Evolutionary conservation across 2,329 filamentous ascomycete species (phyloP), one percentile per base, ranked within the genome.

Genomic region (Sclerotinia borealis): DNA sequence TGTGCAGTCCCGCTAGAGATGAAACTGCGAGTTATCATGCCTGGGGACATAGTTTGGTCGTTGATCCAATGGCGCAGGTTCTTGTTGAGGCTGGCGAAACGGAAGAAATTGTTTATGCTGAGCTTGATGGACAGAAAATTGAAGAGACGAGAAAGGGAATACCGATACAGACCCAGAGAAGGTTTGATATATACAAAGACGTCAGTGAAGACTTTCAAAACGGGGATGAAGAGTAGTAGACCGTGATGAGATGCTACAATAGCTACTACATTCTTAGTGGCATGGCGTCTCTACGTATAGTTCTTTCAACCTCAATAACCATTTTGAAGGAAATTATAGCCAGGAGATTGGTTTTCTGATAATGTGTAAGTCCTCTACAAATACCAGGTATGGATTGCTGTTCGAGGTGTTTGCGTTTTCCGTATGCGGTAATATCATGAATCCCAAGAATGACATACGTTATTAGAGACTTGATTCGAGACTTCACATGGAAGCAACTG

Each of bases 141-240:
- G 84, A 86, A 62, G 87, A 90, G 77, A 85, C 87, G 51, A 85
- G 93, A 75, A 91, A 84, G 75, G 88, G 88, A 7, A 96, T 99
- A 69, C 95, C 95, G 2, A 80, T 98, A 60, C 86, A 87, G 71
- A 83, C 82, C 22, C 95, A 99, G 81, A 83, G 95, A 72, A 82
- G 95, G 69, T 99, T 96, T 75, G 95, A 99, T 76, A 89, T 99
- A 25, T 99, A 99, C 76, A 90, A 92, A 0, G 93, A 99, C 80
- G 86, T 99, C 37, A 92, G 87, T 72, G 77, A 84, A 71, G 87
- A 43, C 41, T 62, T 59, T 48, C 45, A 58, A 17, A 50, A 51
- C 17, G 55, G 49, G 17, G 29, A 50, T 25, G 50, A 62, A 29
- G 25, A 58, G 39, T 49, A 27, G 25, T 22, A 7, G 27, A 8